Evolutionary conservation across 306 rosid genomes (phyloP).

Genomic region (Mimosa pudica): DNA sequence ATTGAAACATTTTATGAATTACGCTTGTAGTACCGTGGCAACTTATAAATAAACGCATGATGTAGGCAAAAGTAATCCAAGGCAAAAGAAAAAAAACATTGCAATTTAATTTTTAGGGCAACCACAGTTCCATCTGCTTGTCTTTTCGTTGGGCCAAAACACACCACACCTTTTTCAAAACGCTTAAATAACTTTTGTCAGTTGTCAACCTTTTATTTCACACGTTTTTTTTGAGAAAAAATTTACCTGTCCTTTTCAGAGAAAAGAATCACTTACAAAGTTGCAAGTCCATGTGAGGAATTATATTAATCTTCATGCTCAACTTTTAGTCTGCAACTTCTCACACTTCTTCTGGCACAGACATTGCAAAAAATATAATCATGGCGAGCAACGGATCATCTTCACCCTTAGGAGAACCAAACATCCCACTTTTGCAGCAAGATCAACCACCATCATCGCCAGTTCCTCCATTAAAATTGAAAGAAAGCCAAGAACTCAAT

Average conservation of each 20-base stretch:
- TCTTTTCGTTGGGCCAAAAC: no score
- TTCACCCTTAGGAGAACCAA: conserved; percentile 39
- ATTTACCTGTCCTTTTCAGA: background rate
- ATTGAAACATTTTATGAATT: no score
- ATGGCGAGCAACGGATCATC: conserved; percentile 39
- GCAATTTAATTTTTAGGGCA: no score
- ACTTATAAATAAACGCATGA: no score
- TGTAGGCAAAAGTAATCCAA: no score
- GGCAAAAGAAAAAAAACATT: no score
- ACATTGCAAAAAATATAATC: background rate
- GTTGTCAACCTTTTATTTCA: background rate
- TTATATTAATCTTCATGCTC: background rate
- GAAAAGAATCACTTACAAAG: background rate
- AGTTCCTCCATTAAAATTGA: background rate
- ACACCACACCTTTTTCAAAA: background rate
- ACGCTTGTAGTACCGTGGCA: no score
- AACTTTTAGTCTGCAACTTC: background rate
- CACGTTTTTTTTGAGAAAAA: background rate
- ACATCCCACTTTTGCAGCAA: conserved; percentile 42
- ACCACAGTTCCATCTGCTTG: no score
- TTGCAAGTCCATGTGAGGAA: background rate
- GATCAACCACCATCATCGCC: background rate
- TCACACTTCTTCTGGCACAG: background rate
- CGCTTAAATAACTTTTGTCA: background rate
- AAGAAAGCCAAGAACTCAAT: conserved; percentile 26